Base-by-base conservation (phyloP, 2,329 filamentous ascomycete species). In the Fusarium avenaceum region DNA sequence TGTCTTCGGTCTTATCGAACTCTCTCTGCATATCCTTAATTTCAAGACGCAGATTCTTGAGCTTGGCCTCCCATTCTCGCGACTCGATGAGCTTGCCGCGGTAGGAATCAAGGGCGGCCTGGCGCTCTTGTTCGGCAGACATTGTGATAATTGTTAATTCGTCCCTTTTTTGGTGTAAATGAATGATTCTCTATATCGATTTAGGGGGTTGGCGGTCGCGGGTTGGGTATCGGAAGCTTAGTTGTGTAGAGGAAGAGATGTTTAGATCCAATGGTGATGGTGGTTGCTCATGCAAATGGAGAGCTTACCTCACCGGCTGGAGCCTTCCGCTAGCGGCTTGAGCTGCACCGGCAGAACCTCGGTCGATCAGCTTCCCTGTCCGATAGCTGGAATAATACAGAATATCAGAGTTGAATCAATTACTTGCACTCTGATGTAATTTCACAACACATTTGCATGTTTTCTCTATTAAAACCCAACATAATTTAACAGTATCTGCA, bases 41-140 rank as follows among this genome's bases (percentile, higher is more conserved):
- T 74, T 97, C 96, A 82, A 97, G 85, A 67, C 96, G 92, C 75
- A 99, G 84, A 53, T 91, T 89, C 85, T 98, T 99, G 65, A 99
- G 88, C 86, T 98, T 99, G 52, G 95, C 91, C 82, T 99, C 96
- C 94, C 94, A 98, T 86, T 99, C 96, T 81, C 96, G 89, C 74
- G 96, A 97, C 81, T 99, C 95, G 76, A 97, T 87, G 75, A 95
- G 87, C 84, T 92, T 94, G 65, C 86, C 83, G 79, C 93, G 93
- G 85, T 93, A 95, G 62, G 90, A 88, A 76, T 90, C 85, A 75
- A 95, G 89, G 77, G 92, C 92, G 78, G 90, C 86, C 74, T 90
- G 82, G 79, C 87, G 85, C 81, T 88, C 86, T 75, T 84, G 82
- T 70, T 89, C 86, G 71, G 85, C 81, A 69, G 82, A 79, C 84